Conservation (phyloP, 768 basidiomycete species). For the Boletus rufocinnamomeus region DNA sequence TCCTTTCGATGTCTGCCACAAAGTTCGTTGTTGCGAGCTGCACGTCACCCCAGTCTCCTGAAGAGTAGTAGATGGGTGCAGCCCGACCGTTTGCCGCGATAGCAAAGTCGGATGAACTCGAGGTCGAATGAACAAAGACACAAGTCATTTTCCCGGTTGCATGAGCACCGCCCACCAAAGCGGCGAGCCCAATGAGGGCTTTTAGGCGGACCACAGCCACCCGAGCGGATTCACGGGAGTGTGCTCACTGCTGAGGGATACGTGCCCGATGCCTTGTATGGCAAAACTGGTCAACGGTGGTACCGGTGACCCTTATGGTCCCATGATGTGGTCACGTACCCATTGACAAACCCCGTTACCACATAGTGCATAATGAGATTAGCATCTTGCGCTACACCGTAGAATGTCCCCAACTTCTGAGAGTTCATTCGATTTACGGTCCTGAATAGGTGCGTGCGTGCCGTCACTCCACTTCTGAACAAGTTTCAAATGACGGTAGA, state of each 20-base stretch:
- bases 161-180: slow-evolving; percentile 19
- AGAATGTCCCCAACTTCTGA: not conserved
- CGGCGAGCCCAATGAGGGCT: not conserved
- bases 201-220: slow-evolving; percentile 16
- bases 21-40: slow-evolving; percentile 50
- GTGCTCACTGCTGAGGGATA: not conserved
- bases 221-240: not conserved
- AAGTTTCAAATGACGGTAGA: not conserved
- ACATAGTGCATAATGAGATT: not conserved
- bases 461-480: not conserved
- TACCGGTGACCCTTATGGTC: not conserved
- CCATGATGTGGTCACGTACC: not conserved
- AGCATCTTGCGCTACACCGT: not conserved
- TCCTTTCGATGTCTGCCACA: slow-evolving; percentile 53
- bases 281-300: not conserved
- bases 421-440: not conserved
- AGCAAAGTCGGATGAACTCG: slow-evolving; percentile 37
- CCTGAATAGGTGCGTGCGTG: not conserved
- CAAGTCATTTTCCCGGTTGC: slow-evolving; percentile 54
- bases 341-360: slow-evolving; percentile 1
- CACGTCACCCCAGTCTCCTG: slow-evolving; percentile 67
- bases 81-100: slow-evolving; percentile 48
- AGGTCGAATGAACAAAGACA: slow-evolving; percentile 42
- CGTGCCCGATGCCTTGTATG: not conserved
- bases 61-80: slow-evolving; percentile 50